Evolutionary conservation across 192 early-diverging fungal species (phyloP).

Genomic region (Phycomyces blakesleeanus): DNA sequence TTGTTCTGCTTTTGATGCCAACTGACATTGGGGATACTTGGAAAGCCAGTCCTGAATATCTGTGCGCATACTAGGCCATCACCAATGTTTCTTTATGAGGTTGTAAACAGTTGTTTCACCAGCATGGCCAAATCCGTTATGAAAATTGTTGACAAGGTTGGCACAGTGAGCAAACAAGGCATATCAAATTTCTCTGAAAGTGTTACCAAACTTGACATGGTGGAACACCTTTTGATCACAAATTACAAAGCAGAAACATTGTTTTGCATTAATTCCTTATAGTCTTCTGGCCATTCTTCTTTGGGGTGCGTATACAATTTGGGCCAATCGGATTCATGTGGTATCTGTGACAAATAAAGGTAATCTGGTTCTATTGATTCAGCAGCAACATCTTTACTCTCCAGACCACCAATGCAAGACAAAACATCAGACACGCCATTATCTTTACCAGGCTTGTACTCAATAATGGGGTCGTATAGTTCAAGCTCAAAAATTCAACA

Average conservation of each 20-base stretch:
- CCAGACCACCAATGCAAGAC: neutral
- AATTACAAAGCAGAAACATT: slow-evolving; percentile 8
- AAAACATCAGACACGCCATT: slow-evolving; percentile 1
- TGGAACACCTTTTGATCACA: neutral
- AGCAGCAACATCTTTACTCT: neutral
- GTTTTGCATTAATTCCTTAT: neutral
- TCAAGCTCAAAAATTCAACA: slow-evolving; percentile 10
- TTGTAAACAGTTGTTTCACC: neutral
- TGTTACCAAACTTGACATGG: neutral
- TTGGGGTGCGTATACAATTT: neutral
- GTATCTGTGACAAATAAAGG: neutral
- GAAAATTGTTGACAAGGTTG: neutral
- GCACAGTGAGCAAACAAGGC: neutral
- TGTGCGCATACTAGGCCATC: slow-evolving; percentile 11
- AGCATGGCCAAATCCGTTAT: slow-evolving; percentile 5
- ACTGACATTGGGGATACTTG: neutral
- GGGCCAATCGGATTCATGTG: slow-evolving; percentile 21
- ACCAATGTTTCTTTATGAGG: neutral
- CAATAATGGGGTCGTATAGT: neutral
- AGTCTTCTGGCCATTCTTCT: neutral
- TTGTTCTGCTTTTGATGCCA: neutral
- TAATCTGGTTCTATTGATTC: slow-evolving; percentile 3
- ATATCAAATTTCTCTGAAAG: neutral
- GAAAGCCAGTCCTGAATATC: slow-evolving; percentile 2
- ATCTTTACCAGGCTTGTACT: slow-evolving; percentile 8